Evolutionary conservation across 768 basidiomycete genomes (phyloP), one percentile per base, ranked within the genome.

Genomic region (Phylloporus rhodoxanthus): DNA sequence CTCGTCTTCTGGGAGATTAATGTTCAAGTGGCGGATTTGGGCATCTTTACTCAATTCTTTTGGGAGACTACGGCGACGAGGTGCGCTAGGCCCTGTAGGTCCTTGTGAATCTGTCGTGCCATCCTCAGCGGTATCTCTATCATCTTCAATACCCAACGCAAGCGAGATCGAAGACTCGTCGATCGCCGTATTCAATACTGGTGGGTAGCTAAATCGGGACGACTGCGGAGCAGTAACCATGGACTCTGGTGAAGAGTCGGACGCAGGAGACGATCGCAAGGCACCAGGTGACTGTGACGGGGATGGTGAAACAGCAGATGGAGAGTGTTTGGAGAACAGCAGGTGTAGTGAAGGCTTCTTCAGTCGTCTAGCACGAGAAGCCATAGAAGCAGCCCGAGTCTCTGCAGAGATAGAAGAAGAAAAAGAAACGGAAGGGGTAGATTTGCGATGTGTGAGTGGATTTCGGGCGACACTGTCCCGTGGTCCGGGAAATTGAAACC

Each of bases 301-400:
- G 32, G 67, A 62, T 41, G 63, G 60, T 21, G 66, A 64, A 39
- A 78, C 57, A 3, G 79, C 72, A 20, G 82, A 77, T 2, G 71
- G 66, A 6, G 84, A 81, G 42, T 75, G 77, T 69, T 84, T 85
- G 28, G 82, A 73, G 63, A 88, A 84, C 17, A 87, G 70, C 15
- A 86, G 68, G 43, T 80, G 80, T 49, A 87, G 66, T 3, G 86
- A 87, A 0, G 87, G 84, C 44, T 82, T 84, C 67, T 84, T 87
- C 51, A 75, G 62, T 50, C 70, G 72, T 47, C 63, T 64, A 21
- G 68, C 61, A 41, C 62, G 57, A 26, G 64, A 64, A 55, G 56
- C 53, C 25, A 67, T 21, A 56, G 66, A 52, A 75, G 74, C 44
- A 70, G 68, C 43, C 71, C 51, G 47, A 70, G 68, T 40, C 70